Percentiles rank a stretch among this genome's conserved stretches.
Evolutionary conservation across 2,329 filamentous ascomycete species (phyloP).

Genomic region (Alternaria tenuissima): DNA sequence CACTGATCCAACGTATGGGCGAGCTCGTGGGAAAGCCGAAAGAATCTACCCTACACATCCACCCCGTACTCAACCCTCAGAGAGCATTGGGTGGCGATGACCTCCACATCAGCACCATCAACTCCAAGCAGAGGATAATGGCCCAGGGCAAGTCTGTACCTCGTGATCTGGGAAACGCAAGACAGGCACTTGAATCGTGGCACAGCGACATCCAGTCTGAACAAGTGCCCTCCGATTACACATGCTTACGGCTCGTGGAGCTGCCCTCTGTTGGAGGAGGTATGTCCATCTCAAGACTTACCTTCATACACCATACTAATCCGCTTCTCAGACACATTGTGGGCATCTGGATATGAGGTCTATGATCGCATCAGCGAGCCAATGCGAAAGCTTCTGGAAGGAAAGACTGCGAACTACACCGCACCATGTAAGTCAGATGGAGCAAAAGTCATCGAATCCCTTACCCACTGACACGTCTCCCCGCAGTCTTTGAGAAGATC

Average conservation of each 20-base stretch:
- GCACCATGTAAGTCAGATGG: slow-evolving; percentile 5
- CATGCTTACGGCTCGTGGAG: slow-evolving; percentile 6
- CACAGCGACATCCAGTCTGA: slow-evolving; percentile 12
- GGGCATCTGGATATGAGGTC: slow-evolving; percentile 11
- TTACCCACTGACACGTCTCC: not conserved
- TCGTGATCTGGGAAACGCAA: slow-evolving; percentile 9
- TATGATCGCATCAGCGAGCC: slow-evolving; percentile 13
- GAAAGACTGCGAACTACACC: slow-evolving; percentile 9
- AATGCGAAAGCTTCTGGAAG: slow-evolving; percentile 11
- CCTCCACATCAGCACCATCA: slow-evolving; percentile 13
- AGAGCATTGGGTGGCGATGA: slow-evolving; percentile 8
- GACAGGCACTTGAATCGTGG: slow-evolving; percentile 10
- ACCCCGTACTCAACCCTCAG: slow-evolving; percentile 9
- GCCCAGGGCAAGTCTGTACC: slow-evolving; percentile 8
- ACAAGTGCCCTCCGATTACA: slow-evolving; percentile 14
- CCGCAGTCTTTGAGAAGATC: slow-evolving; percentile 10
- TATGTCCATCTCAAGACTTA: not conserved
- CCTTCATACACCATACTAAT: not conserved
- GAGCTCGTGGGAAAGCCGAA: slow-evolving; percentile 9
- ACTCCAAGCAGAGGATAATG: slow-evolving; percentile 9
- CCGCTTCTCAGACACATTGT: slow-evolving; percentile 4
- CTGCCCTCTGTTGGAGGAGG: slow-evolving; percentile 6
- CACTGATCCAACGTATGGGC: slow-evolving; percentile 11
- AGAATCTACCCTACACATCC: slow-evolving; percentile 11
- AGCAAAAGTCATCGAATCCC: not conserved